Percentiles rank a stretch among this genome's conserved stretches.
Conservation (phyloP, 441 rosid species). For the Adansonia rubrostipa region DNA sequence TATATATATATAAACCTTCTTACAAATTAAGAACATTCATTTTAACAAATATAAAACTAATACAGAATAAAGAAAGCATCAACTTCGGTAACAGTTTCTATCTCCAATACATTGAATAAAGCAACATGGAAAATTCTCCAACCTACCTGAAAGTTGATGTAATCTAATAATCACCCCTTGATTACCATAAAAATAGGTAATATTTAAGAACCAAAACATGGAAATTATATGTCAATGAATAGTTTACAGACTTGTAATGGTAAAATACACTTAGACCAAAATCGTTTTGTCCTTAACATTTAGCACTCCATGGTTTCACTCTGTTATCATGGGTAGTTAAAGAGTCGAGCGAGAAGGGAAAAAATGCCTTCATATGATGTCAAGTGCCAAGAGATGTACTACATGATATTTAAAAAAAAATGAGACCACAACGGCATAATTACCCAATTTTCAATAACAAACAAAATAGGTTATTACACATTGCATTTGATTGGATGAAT, state of each 20-base stretch:
- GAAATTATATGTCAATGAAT: neutral
- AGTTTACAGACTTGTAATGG: neutral
- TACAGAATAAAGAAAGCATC: neutral
- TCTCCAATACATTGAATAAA: conserved; percentile 5
- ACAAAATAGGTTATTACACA: neutral
- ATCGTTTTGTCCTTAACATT: neutral
- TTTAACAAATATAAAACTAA: neutral
- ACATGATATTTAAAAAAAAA: neutral
- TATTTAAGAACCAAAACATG: neutral
- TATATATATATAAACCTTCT: neutral
- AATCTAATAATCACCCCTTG: neutral
- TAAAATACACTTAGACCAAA: neutral
- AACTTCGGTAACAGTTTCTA: neutral
- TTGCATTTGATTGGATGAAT: neutral
- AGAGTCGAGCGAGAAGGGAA: neutral
- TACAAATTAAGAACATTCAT: neutral
- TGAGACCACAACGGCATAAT: conserved; percentile 1
- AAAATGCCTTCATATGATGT: neutral
- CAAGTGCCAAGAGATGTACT: neutral
- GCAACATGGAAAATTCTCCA: neutral
- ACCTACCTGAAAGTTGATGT: neutral
- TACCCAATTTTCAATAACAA: neutral
- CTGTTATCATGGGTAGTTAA: conserved; percentile 1
- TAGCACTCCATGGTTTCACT: neutral
- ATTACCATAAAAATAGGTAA: neutral